Percentiles rank a stretch among this genome's conserved stretches.
phyloP scores from a whole-genome alignment of 345 rosid species.

The Brassica incana region DNA sequence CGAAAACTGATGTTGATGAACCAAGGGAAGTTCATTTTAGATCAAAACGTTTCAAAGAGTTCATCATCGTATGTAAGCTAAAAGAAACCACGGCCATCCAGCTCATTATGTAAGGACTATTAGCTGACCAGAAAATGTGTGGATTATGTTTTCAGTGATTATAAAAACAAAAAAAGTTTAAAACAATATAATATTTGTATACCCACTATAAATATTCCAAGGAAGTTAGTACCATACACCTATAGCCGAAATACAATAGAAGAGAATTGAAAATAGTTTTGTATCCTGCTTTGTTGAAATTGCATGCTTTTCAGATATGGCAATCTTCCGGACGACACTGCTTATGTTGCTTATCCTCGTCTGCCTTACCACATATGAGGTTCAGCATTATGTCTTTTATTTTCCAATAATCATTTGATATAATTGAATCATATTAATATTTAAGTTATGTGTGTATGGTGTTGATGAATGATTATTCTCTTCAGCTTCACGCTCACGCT shows the following conservation, averaged over 20 bases:
- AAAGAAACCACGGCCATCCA: background rate
- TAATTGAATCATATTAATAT: background rate
- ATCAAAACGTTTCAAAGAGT: background rate
- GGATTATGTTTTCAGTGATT: background rate
- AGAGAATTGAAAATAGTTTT: slow-evolving; percentile 6
- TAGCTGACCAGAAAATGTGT: background rate
- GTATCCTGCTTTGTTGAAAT: background rate
- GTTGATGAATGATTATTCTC: background rate
- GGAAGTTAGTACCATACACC: background rate
- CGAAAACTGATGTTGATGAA: background rate
- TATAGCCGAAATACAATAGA: slow-evolving; percentile 1
- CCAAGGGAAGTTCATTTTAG: background rate
- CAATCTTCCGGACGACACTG: slow-evolving; percentile 2
- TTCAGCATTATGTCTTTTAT: background rate
- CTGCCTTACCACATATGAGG: slow-evolving; percentile 31
- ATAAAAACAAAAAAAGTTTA: background rate
- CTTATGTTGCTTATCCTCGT: slow-evolving; percentile 23
- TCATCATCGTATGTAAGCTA: background rate
- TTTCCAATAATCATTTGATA: background rate
- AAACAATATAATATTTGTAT: background rate
- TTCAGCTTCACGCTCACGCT: slow-evolving; percentile 28
- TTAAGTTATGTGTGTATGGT: background rate
- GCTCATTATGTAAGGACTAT: background rate
- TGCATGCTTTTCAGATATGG: slow-evolving; percentile 15
- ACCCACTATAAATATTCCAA: slow-evolving; percentile 12